Percentiles rank a stretch among this genome's conserved stretches.
phyloP scores from a whole-genome alignment of 179 eudicot genomes.

The Silene vulgaris region DNA sequence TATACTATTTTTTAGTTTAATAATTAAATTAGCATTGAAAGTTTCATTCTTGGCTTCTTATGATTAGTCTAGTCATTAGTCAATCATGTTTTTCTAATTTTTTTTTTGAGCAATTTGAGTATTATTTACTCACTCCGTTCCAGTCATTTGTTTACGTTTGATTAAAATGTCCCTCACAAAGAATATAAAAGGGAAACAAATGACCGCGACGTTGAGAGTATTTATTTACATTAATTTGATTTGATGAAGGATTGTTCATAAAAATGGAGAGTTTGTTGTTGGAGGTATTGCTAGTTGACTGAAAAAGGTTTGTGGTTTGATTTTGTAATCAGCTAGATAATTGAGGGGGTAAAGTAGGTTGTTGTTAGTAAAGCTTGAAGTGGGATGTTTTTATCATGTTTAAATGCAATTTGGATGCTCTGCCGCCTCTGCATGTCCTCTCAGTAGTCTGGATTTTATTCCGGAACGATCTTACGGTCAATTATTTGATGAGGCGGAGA shows the following conservation, averaged over 20 bases:
- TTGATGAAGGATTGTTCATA: background rate
- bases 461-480: no score
- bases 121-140: no score
- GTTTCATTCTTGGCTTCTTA: background rate
- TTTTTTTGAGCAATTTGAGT: background rate
- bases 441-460: no score
- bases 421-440: no score
- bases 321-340: background rate
- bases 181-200: no score
- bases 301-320: constrained; percentile 6
- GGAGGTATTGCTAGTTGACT: constrained; percentile 1
- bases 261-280: background rate
- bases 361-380: background rate
- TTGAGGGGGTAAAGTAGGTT: background rate
- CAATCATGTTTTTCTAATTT: background rate
- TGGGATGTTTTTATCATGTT: background rate
- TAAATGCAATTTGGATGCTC: no score
- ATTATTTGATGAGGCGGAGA: no score
- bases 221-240: background rate
- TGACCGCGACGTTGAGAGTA: no score
- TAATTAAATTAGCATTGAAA: background rate
- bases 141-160: no score
- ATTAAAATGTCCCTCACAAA: no score
- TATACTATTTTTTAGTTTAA: background rate
- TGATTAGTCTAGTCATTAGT: background rate